phyloP scores from a whole-genome alignment of 495 filamentous ascomycete species.

The Antarctomyces pellizariae region DNA sequence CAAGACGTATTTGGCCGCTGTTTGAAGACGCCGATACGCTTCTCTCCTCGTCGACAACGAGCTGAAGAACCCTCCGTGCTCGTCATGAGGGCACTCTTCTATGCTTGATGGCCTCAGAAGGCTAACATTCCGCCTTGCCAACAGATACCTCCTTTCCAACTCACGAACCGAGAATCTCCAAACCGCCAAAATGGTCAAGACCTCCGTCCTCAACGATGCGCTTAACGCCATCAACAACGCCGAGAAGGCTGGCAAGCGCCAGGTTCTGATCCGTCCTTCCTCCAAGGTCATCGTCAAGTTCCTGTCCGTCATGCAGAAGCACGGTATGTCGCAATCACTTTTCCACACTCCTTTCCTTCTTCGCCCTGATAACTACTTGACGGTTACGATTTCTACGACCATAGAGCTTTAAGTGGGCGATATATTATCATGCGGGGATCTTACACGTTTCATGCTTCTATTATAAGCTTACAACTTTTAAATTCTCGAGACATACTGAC shows the following conservation, averaged over 20 bases:
- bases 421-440: slow-evolving; percentile 63
- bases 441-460: slow-evolving; percentile 77
- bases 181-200: slow-evolving; percentile 84
- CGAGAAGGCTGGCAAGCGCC: slow-evolving; percentile 96
- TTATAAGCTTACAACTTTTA: slow-evolving; percentile 75
- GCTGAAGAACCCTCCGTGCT: slow-evolving; percentile 95
- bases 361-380: slow-evolving; percentile 99
- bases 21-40: slow-evolving; percentile 38
- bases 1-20: too few species aligned
- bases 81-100: too few species aligned
- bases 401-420: slow-evolving; percentile 99
- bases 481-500: slow-evolving; percentile 69
- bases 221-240: slow-evolving; percentile 99
- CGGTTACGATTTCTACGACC: slow-evolving; percentile 63
- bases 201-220: slow-evolving; percentile 95
- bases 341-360: slow-evolving; percentile 7
- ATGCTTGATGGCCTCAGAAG: slow-evolving; percentile 59
- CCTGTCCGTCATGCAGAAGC: slow-evolving; percentile 92
- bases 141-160: slow-evolving; percentile 57
- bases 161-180: slow-evolving; percentile 64
- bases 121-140: slow-evolving; percentile 36
- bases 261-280: slow-evolving; percentile 85
- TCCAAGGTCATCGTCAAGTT: slow-evolving; percentile 99
- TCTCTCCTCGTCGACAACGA: slow-evolving; percentile 47
- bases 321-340: slow-evolving; percentile 45